Evolutionary conservation across 2,329 filamentous ascomycete species (phyloP).

Genomic region (Septoria petroselini): DNA sequence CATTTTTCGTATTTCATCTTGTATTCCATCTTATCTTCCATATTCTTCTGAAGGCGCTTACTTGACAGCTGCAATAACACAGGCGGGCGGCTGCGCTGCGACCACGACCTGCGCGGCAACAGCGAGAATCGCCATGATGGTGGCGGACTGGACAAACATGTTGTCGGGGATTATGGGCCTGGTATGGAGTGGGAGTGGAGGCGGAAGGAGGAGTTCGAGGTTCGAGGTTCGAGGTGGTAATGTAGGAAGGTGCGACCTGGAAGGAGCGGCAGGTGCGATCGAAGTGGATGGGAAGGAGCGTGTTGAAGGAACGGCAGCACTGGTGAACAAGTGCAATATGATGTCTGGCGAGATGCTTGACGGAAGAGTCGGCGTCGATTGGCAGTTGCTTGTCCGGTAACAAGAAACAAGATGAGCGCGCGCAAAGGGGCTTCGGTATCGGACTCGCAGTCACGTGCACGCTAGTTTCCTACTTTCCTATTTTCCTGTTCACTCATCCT

Average conservation of each 20-base stretch:
- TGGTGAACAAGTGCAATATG: constrained; percentile 1
- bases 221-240: too few relatives aligned
- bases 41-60: constrained; percentile 32
- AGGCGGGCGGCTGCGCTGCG: constrained; percentile 47
- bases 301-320: constrained; percentile 16
- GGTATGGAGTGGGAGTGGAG: not conserved
- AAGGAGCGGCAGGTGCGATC: constrained; percentile 15
- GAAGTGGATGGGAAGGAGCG: constrained; percentile 8
- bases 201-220: not conserved
- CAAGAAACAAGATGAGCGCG: not conserved
- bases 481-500: too few relatives aligned
- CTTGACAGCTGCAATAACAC: constrained; percentile 52
- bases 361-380: too few relatives aligned
- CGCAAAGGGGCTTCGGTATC: constrained; percentile 8
- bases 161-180: constrained; percentile 22
- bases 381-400: not conserved
- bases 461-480: too few relatives aligned
- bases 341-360: not conserved
- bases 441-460: too few relatives aligned
- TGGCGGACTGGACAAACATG: constrained; percentile 48
- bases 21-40: too few relatives aligned
- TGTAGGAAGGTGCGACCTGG: constrained; percentile 7
- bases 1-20: not conserved
- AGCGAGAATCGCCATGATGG: constrained; percentile 46
- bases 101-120: constrained; percentile 44